phyloP scores from a whole-genome alignment of 1,139 yeast genomes.

The Protomyces gravidus region DNA sequence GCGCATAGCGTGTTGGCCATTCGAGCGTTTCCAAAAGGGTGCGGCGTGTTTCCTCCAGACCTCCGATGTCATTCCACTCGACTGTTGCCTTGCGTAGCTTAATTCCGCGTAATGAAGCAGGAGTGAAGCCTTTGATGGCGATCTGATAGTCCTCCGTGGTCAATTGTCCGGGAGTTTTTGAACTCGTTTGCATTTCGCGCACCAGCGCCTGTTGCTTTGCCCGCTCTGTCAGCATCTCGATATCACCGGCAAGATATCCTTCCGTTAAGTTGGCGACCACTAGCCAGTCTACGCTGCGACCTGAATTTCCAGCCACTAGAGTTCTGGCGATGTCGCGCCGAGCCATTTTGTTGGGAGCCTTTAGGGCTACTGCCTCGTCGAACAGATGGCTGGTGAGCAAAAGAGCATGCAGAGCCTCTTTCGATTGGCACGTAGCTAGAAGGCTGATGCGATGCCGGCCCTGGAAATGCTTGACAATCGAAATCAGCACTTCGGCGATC shows the following conservation, averaged over 20 bases:
- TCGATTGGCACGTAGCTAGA: slow-evolving; percentile 58
- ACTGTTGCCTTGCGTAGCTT: slow-evolving; percentile 73
- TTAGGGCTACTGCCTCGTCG: slow-evolving; percentile 58
- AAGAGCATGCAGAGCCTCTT: slow-evolving; percentile 59
- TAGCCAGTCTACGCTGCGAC: slow-evolving; percentile 51
- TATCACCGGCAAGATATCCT: slow-evolving; percentile 81
- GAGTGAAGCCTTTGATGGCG: slow-evolving; percentile 66
- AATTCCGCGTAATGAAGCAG: slow-evolving; percentile 80
- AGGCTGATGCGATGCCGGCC: slow-evolving; percentile 47
- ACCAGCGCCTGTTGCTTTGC: slow-evolving; percentile 64
- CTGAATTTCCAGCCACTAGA: slow-evolving; percentile 36
- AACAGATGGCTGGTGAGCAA: slow-evolving; percentile 62
- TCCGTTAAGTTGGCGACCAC: slow-evolving; percentile 77
- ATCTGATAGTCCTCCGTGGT: slow-evolving; percentile 46
- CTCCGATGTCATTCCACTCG: slow-evolving; percentile 81
- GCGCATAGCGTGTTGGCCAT: slow-evolving; percentile 96
- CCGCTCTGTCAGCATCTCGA: slow-evolving; percentile 68
- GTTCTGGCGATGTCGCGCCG: slow-evolving; percentile 53
- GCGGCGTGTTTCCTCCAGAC: slow-evolving; percentile 68
- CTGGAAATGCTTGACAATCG: slow-evolving; percentile 44
- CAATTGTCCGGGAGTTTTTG: not conserved
- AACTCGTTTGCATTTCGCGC: slow-evolving; percentile 30
- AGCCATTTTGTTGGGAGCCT: slow-evolving; percentile 65
- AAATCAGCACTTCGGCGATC: slow-evolving; percentile 48
- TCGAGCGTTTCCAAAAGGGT: slow-evolving; percentile 80